Percentiles rank a stretch among this genome's conserved stretches.
These are phyloP conservation scores for Ustilago cynodontis DNA, from an alignment of 1,284 basidiomycete species.

Conservation along the genomic window DNA sequence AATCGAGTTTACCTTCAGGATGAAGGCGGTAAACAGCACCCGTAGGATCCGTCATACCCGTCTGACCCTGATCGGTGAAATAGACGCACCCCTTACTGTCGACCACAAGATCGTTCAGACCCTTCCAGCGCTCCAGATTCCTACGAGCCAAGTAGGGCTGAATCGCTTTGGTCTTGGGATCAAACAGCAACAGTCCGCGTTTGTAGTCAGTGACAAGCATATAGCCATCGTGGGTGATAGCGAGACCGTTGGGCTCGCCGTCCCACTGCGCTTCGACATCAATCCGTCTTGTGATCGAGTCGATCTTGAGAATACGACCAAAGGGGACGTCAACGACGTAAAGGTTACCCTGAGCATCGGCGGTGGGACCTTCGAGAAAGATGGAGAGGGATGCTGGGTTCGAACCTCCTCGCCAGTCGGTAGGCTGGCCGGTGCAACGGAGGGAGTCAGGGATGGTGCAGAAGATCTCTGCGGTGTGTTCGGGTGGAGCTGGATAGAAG, in stretches of 20 bases:
- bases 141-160: constrained; percentile 1
- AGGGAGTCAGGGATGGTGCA: constrained; percentile 12
- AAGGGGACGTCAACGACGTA: constrained; percentile 12
- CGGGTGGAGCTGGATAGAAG: constrained; percentile 12
- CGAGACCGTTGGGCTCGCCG: constrained; percentile 13
- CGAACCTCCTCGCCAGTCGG: constrained; percentile 10
- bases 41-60: constrained; percentile 7
- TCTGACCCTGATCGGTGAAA: constrained; percentile 16
- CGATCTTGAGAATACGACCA: constrained; percentile 17
- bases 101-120: constrained; percentile 8
- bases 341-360: constrained; percentile 9
- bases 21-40: constrained; percentile 8
- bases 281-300: constrained; percentile 13
- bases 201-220: constrained; percentile 15
- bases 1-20: constrained; percentile 9
- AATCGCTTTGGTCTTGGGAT: constrained; percentile 4
- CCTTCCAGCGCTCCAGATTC: constrained; percentile 10
- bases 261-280: constrained; percentile 15
- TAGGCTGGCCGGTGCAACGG: constrained; percentile 6
- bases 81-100: constrained; percentile 8
- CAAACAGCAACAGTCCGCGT: constrained; percentile 9
- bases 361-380: constrained; percentile 13
- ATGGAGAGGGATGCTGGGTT: constrained; percentile 7
- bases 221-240: constrained; percentile 12
- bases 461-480: constrained; percentile 14